Evolutionary conservation across 1,284 basidiomycete species (phyloP), one percentile per base, ranked within the genome.

Genomic region (Stereum hirsutum): DNA sequence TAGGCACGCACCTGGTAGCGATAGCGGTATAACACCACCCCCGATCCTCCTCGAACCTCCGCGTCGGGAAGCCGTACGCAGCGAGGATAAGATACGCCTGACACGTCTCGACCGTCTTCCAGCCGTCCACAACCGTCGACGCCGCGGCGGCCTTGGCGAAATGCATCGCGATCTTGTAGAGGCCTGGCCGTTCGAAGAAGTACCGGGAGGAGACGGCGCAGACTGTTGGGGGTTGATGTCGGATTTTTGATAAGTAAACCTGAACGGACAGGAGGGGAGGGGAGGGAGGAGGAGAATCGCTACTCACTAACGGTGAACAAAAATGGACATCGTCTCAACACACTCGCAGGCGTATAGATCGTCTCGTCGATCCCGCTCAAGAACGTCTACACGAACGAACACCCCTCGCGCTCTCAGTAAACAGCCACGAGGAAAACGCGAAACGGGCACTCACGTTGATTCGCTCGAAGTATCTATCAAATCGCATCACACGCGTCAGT

Each of bases 1-100:
- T n/a, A n/a, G n/a, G n/a, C 21, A 6, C 39, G n/a, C 34, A 81
- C 78, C 84, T 75, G 25, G 84, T 80, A 1, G 86, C 87, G 31
- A 89, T 69, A 8, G 86, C 85, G 4, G 81, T 82, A 55, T 89
- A 89, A 32, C 89, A 57, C 82, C 85, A 89, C 48, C 80, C 81
- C 15, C 85, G 72, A 52, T 87, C 83, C 53, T 89, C 87, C 52
- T 89, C 87, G 83, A 83, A 89, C 40, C 77, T 64, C 15, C 79
- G 73, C 2, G 85, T 84, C 7, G 86, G 87, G 1, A 86, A 78
- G 15, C 78, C 75, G 52, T 84, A 89, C 39, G 84, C 72, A 49
- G 80, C 82, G 78, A 89, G 79, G 41, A 89, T 69, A 42, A 89
- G 78, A 52, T 76, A 77, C 5, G 75, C 74, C 45, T 77, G 75